Percentiles rank a stretch among this genome's conserved stretches.
Evolutionary conservation across 768 basidiomycete species (phyloP).

Genomic region (Trametes villosa): DNA sequence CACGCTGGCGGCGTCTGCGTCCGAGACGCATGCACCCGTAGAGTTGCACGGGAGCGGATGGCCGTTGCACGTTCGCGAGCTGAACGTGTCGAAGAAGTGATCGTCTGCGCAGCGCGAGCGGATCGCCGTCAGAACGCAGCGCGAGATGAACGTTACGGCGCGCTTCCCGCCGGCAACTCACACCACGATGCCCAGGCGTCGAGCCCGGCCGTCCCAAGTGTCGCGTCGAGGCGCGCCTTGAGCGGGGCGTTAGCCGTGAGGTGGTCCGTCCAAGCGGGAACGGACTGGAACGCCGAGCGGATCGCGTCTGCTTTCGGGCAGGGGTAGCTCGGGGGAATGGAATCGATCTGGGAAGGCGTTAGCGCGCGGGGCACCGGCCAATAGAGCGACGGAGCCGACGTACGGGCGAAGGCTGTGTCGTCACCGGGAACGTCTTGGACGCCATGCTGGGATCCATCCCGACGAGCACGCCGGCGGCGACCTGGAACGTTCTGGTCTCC

Average conservation of each 20-base stretch:
- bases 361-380: neutral
- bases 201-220: slow-evolving; percentile 46
- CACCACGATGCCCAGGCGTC: slow-evolving; percentile 53
- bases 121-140: neutral
- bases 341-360: slow-evolving; percentile 45
- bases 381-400: slow-evolving; percentile 17
- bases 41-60: slow-evolving; percentile 51
- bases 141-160: too few species aligned
- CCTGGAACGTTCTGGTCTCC: slow-evolving; percentile 52
- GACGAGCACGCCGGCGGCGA: slow-evolving; percentile 47
- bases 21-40: slow-evolving; percentile 45
- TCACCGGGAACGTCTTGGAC: slow-evolving; percentile 34
- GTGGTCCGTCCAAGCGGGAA: slow-evolving; percentile 52
- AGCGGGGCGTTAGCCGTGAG: slow-evolving; percentile 42
- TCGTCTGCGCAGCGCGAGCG: slow-evolving; percentile 44
- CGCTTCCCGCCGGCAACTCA: slow-evolving; percentile 30
- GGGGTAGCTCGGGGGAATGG: slow-evolving; percentile 47
- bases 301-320: slow-evolving; percentile 48
- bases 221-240: slow-evolving; percentile 41
- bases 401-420: slow-evolving; percentile 46
- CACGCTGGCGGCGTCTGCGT: slow-evolving; percentile 41
- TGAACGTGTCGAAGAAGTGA: slow-evolving; percentile 58
- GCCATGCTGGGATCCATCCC: slow-evolving; percentile 47
- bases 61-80: slow-evolving; percentile 50
- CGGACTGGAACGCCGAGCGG: slow-evolving; percentile 46